Percentiles rank a stretch among this genome's conserved stretches.
phyloP scores from a whole-genome alignment of 192 early-diverging fungal genomes.

The Spizellomyces punctatus region DNA sequence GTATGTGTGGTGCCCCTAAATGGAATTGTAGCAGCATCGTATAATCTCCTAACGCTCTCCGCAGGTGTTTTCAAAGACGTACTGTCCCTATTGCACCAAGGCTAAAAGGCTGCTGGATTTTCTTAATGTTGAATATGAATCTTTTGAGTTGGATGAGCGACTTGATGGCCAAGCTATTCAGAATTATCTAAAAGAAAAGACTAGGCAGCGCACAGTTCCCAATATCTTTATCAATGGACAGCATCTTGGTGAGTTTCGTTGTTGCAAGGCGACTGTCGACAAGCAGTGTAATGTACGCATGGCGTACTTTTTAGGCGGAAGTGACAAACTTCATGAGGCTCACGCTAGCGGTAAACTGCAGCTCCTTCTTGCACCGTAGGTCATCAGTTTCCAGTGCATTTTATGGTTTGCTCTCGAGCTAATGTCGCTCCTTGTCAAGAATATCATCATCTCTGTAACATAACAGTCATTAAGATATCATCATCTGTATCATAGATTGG shows the following conservation, averaged over 20 bases:
- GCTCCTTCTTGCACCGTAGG: slow-evolving; percentile 21
- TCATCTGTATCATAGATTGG: no score
- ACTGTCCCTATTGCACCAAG: slow-evolving; percentile 54
- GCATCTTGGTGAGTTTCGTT: slow-evolving; percentile 40
- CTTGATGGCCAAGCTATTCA: slow-evolving; percentile 44
- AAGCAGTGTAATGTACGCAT: no score
- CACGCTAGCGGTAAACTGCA: slow-evolving; percentile 37
- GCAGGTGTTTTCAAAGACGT: slow-evolving; percentile 61
- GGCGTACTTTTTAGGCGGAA: slow-evolving; percentile 32
- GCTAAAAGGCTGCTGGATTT: slow-evolving; percentile 53
- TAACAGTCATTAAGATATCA: no score
- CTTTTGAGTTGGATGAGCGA: slow-evolving; percentile 40
- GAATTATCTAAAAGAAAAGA: slow-evolving; percentile 35
- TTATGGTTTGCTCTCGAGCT: no score
- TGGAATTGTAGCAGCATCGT: no score
- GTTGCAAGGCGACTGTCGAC: no score
- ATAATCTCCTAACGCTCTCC: no score
- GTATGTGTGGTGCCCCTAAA: neutral
- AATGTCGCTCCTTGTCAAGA: no score
- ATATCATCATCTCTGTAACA: no score
- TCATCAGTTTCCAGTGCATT: no score
- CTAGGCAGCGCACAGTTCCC: slow-evolving; percentile 50
- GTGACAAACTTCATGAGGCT: slow-evolving; percentile 40
- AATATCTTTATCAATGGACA: slow-evolving; percentile 48
- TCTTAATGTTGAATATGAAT: slow-evolving; percentile 33